Evolutionary conservation across 345 rosid genomes (phyloP).

Genomic region (Eucalyptus sideroxylon): DNA sequence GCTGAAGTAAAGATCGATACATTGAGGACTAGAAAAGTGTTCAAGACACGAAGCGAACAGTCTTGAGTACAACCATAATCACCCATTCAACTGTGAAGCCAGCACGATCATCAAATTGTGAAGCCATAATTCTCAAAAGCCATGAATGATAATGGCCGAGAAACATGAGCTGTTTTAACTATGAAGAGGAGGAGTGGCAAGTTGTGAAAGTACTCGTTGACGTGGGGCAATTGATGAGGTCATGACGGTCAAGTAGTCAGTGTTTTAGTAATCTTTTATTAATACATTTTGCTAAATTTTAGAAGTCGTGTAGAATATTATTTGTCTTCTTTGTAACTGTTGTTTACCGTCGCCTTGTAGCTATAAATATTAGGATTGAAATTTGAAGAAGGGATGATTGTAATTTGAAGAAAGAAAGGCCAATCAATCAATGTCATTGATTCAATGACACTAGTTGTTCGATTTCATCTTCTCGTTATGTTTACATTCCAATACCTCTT

Average conservation of each 20-base stretch:
- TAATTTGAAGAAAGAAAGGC: background rate
- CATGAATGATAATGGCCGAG: background rate
- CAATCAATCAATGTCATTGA: background rate
- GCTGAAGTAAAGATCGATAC: background rate
- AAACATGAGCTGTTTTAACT: background rate
- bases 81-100: background rate
- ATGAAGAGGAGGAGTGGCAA: background rate
- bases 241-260: background rate
- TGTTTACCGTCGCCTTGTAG: background rate
- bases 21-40: background rate
- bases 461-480: background rate
- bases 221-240: background rate
- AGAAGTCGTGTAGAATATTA: background rate
- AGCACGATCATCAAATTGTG: background rate
- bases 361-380: background rate
- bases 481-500: background rate
- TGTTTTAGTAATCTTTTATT: too few species aligned
- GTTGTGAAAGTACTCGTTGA: background rate
- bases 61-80: background rate
- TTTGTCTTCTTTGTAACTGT: background rate
- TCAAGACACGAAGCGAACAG: background rate
- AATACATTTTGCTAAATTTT: background rate
- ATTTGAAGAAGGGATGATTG: background rate
- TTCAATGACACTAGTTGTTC: background rate
- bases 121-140: background rate